These are phyloP conservation scores for Phialemonium atrogriseum DNA, from an alignment of 2,329 filamentous ascomycete genomes.

Conservation along the genomic window DNA sequence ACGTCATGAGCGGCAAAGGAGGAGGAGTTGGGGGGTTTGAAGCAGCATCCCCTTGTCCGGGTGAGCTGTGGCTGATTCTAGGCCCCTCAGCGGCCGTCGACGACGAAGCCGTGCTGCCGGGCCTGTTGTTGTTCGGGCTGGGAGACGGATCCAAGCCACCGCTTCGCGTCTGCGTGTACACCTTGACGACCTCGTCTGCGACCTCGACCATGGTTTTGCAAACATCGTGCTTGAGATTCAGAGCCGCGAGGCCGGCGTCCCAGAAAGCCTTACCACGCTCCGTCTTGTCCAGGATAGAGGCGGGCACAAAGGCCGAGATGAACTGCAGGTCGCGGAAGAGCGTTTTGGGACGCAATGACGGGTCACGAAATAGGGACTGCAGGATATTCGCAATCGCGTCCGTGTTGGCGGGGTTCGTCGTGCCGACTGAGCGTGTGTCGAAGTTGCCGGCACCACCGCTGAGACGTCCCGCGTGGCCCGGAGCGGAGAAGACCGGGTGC, in stretches of 20 bases:
- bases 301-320: constrained; percentile 57
- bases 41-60: constrained; percentile 6
- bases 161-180: constrained; percentile 54
- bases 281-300: constrained; percentile 51
- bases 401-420: constrained; percentile 43
- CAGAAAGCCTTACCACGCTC: constrained; percentile 74
- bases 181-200: constrained; percentile 46
- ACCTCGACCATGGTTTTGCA: constrained; percentile 69
- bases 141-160: constrained; percentile 9
- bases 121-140: constrained; percentile 4
- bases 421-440: constrained; percentile 41
- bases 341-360: constrained; percentile 65
- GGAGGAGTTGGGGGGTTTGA: constrained; percentile 33
- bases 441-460: constrained; percentile 31
- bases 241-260: constrained; percentile 78
- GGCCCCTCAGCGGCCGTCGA: constrained; percentile 2
- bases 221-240: constrained; percentile 82
- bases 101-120: constrained; percentile 9
- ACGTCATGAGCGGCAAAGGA: constrained; percentile 44
- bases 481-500: constrained; percentile 15
- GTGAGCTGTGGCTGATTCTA: not conserved
- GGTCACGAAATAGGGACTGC: constrained; percentile 57
- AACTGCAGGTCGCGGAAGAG: constrained; percentile 77
- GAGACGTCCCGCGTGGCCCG: constrained; percentile 17
- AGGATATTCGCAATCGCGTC: constrained; percentile 60